A percentile compares a stretch with the other conserved stretches of the same genome.
Evolutionary conservation across 148 eudicot genomes (phyloP).

Genomic region (Pharnaceum exiguum): DNA sequence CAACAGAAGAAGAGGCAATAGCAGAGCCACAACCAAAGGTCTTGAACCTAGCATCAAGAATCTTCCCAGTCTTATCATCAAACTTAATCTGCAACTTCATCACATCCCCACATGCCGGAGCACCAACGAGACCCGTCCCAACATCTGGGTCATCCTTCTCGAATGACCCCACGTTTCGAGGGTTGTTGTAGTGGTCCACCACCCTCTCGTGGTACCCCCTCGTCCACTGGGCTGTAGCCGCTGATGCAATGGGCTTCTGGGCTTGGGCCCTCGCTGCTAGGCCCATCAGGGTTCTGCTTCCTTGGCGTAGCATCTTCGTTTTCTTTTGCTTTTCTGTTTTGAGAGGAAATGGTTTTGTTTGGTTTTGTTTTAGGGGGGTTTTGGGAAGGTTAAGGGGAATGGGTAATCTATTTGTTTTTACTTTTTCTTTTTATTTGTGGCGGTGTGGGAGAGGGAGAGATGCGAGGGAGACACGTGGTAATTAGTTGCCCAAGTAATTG

Average conservation of each 20-base stretch:
- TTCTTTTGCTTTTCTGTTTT: background rate
- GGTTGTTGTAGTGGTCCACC: constrained; percentile 90
- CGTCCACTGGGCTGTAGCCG: background rate
- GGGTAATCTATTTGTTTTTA: background rate
- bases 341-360: background rate
- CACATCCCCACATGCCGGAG: constrained; percentile 96
- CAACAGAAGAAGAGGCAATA: constrained; percentile 91
- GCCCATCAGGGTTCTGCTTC: constrained; percentile 32
- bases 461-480: background rate
- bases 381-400: background rate
- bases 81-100: constrained; percentile 94
- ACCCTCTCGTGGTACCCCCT: constrained; percentile 91
- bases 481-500: background rate
- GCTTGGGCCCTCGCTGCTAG: constrained; percentile 23
- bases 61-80: constrained; percentile 72
- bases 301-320: constrained; percentile 28
- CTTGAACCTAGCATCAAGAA: constrained; percentile 86
- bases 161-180: constrained; percentile 88
- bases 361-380: background rate
- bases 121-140: constrained; percentile 96
- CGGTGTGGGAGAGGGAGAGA: background rate
- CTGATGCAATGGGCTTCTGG: constrained; percentile 8
- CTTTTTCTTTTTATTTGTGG: constrained; percentile 1
- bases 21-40: constrained; percentile 98
- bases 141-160: constrained; percentile 78